Conservation (phyloP, 176 grass and related monocot species). For the Musa schizocarpa region DNA sequence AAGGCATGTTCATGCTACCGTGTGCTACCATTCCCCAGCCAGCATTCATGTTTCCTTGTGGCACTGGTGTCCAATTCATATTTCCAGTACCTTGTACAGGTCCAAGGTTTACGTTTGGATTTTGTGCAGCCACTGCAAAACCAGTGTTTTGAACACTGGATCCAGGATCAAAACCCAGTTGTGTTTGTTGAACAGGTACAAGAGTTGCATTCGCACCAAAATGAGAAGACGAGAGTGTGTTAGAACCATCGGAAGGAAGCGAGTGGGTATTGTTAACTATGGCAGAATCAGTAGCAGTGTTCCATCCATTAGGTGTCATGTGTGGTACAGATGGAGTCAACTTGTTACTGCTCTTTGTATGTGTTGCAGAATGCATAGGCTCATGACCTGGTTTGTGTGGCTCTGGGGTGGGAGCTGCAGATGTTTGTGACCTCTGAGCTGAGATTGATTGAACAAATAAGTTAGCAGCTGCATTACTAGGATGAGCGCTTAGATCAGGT, state of each 20-base stretch:
- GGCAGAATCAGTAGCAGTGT: neutral
- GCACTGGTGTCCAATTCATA: conserved; percentile 5
- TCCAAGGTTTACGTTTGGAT: conserved; percentile 32
- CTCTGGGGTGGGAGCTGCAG: neutral
- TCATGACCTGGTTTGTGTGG: neutral
- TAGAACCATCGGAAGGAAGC: neutral
- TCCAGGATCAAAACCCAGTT: conserved; percentile 14
- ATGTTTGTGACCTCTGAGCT: conserved; percentile 4
- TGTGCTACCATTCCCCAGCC: conserved; percentile 14
- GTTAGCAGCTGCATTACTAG: neutral
- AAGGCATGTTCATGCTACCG: conserved; percentile 31
- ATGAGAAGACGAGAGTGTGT: neutral
- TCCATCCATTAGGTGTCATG: neutral
- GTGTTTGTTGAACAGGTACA: conserved; percentile 27
- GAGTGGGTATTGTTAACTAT: neutral
- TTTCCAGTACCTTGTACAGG: conserved; percentile 32
- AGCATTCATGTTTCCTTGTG: conserved; percentile 15
- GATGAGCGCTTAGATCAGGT: neutral
- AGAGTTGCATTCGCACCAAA: conserved; percentile 20
- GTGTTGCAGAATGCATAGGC: neutral
- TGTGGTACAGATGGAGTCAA: neutral
- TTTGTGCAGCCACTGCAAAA: conserved; percentile 35
- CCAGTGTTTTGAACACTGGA: conserved; percentile 34
- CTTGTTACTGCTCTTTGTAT: neutral
- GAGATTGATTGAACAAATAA: conserved; percentile 1